Base-by-base conservation (phyloP, 805 yeast species). In the Komagataella phaffii region DNA sequence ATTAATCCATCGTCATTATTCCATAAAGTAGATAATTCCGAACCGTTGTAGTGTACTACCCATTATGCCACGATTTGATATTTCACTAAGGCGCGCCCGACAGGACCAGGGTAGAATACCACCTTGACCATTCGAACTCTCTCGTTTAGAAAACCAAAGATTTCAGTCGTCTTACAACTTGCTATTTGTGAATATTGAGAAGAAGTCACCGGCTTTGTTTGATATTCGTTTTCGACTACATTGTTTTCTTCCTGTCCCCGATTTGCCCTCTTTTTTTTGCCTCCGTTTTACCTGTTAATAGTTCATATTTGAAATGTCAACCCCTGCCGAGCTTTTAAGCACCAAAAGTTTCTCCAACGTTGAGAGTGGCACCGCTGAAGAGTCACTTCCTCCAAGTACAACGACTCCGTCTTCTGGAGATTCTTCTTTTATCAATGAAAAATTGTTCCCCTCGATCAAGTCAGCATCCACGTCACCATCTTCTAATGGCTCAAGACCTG, bases 401-500 rank as follows among this genome's bases (percentile, higher is more conserved):
- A 30, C 40, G 14, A 30, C 12, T 30, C 14, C 40, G 40, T 30
- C 40, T 30, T 30, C 40, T 30, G 14, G 40, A 14, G 40, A 30
- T 49, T 40, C 47, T 44, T 40, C 52, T 49, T 30, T 46, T 21
- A 48, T n/a, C 21, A 19, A 30, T 43, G 24, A 19, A 46, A 30
- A 40, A 19, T 17, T 12, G n/a, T 24, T n/a, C 19, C 48, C 36
- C 40, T 44, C 44, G 8, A 24, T 45, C 36, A 50, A 17, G n/a
- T 12, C 50, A 17, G 50, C 40, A 45, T 24, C 47, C 47, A 45
- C 47, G 47, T 45, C 47, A 24, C 24, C 21, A 17, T 19, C 47
- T 19, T 45, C 24, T 24, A 30, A 30, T 30, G 40, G 40, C 14
- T 10, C 40, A 30, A 30, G 14, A 30, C 40, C 62, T 44, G 60